Conservation (phyloP, 1,284 basidiomycete genomes). For the Phellopilus nigrolimitatus region DNA sequence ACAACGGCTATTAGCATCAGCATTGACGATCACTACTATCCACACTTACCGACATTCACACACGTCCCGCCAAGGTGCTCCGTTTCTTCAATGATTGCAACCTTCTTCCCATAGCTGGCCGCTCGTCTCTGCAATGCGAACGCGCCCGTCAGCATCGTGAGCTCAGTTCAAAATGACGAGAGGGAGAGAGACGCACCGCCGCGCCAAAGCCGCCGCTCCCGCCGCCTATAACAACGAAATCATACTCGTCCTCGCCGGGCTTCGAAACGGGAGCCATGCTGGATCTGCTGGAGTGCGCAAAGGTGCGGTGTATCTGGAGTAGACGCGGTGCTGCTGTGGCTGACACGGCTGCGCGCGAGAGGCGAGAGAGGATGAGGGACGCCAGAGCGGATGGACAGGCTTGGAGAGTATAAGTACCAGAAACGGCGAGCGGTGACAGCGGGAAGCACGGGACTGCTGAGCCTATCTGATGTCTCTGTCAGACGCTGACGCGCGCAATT, state of each 20-base stretch:
- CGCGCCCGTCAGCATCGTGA: neutral
- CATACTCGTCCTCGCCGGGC: slow-evolving; percentile 63
- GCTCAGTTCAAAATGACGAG: neutral
- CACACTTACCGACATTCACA: slow-evolving; percentile 94
- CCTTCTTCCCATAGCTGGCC: slow-evolving; percentile 90
- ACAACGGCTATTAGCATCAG: too few species aligned
- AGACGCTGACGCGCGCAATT: too few species aligned
- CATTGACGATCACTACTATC: too few species aligned
- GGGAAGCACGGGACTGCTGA: neutral
- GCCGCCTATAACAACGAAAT: slow-evolving; percentile 80
- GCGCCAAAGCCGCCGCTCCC: slow-evolving; percentile 80
- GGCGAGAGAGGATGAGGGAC: neutral
- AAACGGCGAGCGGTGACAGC: neutral
- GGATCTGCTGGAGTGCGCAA: slow-evolving; percentile 23
- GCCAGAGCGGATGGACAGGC: neutral
- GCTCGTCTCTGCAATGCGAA: slow-evolving; percentile 65
- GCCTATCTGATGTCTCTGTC: too few species aligned
- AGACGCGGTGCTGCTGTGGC: neutral
- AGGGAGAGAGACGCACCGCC: slow-evolving; percentile 44
- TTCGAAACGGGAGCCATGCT: slow-evolving; percentile 69
- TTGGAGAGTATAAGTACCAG: neutral
- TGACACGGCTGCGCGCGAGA: neutral
- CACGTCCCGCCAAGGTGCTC: slow-evolving; percentile 90
- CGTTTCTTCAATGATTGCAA: slow-evolving; percentile 82
- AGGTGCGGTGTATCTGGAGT: slow-evolving; percentile 8